Conservation (phyloP, 306 rosid genomes). For the Vachellia collinsii region DNA sequence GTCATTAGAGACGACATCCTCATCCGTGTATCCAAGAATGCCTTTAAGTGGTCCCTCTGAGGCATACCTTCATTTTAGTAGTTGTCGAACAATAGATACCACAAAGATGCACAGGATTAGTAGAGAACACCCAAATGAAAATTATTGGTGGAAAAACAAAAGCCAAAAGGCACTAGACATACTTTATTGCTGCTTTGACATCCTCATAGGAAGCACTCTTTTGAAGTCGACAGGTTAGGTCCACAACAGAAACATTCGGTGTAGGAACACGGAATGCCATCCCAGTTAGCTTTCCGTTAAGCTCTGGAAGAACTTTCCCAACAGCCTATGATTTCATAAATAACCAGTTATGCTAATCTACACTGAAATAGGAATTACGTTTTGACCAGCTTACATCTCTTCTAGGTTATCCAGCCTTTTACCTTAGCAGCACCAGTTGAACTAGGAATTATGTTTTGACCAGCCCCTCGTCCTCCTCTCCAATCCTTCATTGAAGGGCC, state of each 20-base stretch:
- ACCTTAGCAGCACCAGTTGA: constrained; percentile 99
- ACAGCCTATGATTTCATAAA: constrained; percentile 71
- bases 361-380: background rate
- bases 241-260: constrained; percentile 95
- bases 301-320: constrained; percentile 97
- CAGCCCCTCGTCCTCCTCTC: constrained; percentile 99
- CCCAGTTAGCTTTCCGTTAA: constrained; percentile 98
- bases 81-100: constrained; percentile 2
- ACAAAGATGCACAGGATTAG: constrained; percentile 7
- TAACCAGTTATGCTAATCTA: background rate
- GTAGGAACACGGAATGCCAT: constrained; percentile 99
- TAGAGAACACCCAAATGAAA: constrained; percentile 4
- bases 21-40: constrained; percentile 96
- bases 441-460: constrained; percentile 95
- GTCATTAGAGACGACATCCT: constrained; percentile 97
- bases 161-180: constrained; percentile 23
- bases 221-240: constrained; percentile 91
- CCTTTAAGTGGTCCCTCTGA: constrained; percentile 90
- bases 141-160: background rate
- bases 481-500: constrained; percentile 99
- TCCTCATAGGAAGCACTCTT: constrained; percentile 87
- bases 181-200: constrained; percentile 93
- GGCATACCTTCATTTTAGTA: constrained; percentile 62
- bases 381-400: background rate
- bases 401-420: constrained; percentile 9